phyloP scores from a whole-genome alignment of 2,329 filamentous ascomycete genomes.

The Leptographium radiaticola region DNA sequence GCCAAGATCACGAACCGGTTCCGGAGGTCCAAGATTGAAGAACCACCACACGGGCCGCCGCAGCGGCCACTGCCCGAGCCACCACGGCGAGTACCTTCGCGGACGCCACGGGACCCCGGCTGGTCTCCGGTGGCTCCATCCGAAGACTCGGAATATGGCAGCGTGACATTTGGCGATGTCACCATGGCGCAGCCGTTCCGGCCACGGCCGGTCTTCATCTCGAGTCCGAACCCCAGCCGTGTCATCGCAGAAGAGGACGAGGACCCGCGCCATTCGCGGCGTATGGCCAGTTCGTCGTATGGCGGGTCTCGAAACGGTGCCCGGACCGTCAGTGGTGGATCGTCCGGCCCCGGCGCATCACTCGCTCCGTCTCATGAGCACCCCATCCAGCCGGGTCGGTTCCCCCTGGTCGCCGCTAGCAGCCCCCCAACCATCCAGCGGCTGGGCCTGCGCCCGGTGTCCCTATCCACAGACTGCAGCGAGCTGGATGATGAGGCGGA shows the following conservation, averaged over 20 bases:
- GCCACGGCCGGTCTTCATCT: conserved; percentile 11
- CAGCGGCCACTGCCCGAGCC: not conserved
- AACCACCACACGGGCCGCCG: not conserved
- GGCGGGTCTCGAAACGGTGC: too few species aligned
- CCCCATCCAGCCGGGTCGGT: not conserved
- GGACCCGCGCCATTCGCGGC: conserved; percentile 6
- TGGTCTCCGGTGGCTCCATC: conserved; percentile 4
- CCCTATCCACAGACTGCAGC: not conserved
- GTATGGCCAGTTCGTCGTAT: not conserved
- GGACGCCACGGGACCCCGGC: not conserved
- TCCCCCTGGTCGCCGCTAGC: not conserved
- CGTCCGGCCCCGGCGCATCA: not conserved
- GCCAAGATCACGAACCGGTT: not conserved
- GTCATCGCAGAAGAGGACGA: not conserved
- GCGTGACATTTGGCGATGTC: conserved; percentile 8
- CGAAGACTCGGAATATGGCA: conserved; percentile 10
- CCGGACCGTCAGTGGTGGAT: not conserved
- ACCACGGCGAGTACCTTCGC: not conserved
- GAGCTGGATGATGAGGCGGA: not conserved
- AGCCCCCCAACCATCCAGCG: not conserved
- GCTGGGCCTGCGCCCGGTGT: not conserved
- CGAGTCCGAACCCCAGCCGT: conserved; percentile 7
- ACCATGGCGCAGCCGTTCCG: conserved; percentile 10
- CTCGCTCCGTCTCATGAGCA: not conserved
- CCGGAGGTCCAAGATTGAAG: not conserved